Evolutionary conservation across 257 asterid genomes (phyloP).

Genomic region (Fraxinus americana): DNA sequence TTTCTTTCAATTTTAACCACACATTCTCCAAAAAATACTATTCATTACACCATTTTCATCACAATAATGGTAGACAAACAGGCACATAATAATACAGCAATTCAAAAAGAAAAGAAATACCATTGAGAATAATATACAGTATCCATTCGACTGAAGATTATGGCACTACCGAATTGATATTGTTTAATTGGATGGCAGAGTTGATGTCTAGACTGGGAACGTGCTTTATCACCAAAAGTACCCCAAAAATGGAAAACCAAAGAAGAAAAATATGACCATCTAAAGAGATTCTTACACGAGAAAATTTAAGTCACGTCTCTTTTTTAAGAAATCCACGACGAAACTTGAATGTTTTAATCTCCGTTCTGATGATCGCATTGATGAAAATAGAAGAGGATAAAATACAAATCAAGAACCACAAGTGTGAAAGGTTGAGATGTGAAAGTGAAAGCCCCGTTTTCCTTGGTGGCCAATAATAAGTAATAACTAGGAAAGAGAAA

Average conservation of each 20-base stretch:
- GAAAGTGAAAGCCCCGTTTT: neutral
- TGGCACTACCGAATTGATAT: neutral
- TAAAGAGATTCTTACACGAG: neutral
- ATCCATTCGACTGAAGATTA: neutral
- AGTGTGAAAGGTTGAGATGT: neutral
- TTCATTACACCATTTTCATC: too few species aligned
- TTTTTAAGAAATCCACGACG: too few species aligned
- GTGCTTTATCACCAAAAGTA: neutral
- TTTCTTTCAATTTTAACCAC: too few species aligned
- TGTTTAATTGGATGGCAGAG: neutral
- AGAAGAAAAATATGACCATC: neutral
- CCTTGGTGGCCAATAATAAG: neutral
- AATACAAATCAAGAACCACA: neutral
- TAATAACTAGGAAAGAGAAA: neutral
- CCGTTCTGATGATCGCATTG: neutral
- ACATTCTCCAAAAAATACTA: too few species aligned
- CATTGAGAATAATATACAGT: neutral
- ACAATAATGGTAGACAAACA: too few species aligned
- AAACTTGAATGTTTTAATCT: neutral
- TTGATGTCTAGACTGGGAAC: neutral
- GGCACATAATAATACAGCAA: neutral
- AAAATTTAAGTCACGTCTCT: neutral
- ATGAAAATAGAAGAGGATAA: neutral
- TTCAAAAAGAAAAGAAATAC: neutral
- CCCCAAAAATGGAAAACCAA: neutral